Base-by-base conservation (phyloP, 106 monocot species). In the Dendrobium catenatum region DNA sequence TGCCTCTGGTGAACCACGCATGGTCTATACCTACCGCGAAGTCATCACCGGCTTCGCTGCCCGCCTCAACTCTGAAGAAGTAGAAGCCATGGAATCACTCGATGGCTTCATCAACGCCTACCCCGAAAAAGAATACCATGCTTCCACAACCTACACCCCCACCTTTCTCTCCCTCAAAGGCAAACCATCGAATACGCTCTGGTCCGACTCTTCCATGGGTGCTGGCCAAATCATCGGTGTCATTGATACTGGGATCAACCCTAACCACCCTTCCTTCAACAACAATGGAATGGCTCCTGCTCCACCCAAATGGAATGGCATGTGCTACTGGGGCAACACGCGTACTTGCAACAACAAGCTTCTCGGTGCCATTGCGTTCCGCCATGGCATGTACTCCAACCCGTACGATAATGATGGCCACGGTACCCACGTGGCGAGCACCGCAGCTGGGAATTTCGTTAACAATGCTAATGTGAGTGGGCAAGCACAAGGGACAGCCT, bases 111-210 rank as follows among this genome's bases (percentile, higher is more conserved):
- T 93, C 40, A 17, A 11, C 0, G 93, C 87, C 5, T 78, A 90
- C 37, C 86, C 82, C 2, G 87, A 84, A 47, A 48, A 17, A 0
- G 9, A 42, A 1, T 33, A 79, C 73, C 5, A 17, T 0, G 70
- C 84, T 2, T 77, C 68, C 40, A 93, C 93, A 20, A 93, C 93
- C 56, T 83, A 85, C 78, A 84, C 93, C 15, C 89, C 90, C 0
- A n/a, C 70, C 40, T 93, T 93, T 82, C 70, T 93, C 0, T 86
- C 87, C 9, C 78, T 93, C 20, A 55, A 27, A 72, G 67, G 26
- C 10, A 51, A 59, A 1, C 3, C 15, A n/a, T 26, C 10, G 0
- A 5, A 9, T 0, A 79, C 80, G 0, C 33, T 80, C 2, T 85
- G 87, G 85, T 77, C 77, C 2, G 59, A 6, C 6, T 46, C 83